A percentile compares a stretch with the other conserved stretches of the same genome.
Evolutionary conservation across 2,329 filamentous ascomycete species (phyloP).

Genomic region (Coniella vitis): DNA sequence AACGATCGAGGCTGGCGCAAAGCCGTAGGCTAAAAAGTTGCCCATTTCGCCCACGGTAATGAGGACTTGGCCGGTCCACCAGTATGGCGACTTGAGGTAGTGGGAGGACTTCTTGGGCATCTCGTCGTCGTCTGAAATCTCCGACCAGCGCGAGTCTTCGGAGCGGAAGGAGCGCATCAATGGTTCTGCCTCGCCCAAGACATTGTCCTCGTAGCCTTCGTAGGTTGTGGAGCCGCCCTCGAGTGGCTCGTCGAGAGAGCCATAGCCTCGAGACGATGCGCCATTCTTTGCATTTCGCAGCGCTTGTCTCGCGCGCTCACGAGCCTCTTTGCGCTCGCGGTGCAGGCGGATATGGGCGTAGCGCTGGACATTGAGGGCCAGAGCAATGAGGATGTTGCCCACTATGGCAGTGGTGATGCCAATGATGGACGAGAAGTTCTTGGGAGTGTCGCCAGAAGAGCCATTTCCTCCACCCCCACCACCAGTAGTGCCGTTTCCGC

Average conservation of each 20-base stretch:
- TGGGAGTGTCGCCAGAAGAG: conserved; percentile 30
- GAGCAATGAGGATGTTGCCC: conserved; percentile 88
- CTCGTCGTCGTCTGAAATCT: conserved; percentile 27
- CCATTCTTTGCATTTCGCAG: conserved; percentile 37
- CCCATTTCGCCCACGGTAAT: conserved; percentile 92
- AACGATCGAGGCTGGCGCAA: conserved; percentile 94
- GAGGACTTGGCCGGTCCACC: conserved; percentile 90
- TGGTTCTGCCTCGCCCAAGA: conserved; percentile 41
- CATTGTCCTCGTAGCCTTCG: conserved; percentile 26
- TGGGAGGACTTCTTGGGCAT: conserved; percentile 46
- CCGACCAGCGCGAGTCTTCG: conserved; percentile 31
- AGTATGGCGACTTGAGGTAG: conserved; percentile 87
- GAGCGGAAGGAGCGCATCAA: conserved; percentile 46
- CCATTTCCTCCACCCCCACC: conserved; percentile 17
- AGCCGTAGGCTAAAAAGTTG: conserved; percentile 96
- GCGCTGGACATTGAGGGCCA: conserved; percentile 92
- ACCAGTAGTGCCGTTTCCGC: conserved; percentile 5
- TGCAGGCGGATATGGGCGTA: conserved; percentile 88
- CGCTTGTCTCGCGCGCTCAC: conserved; percentile 47
- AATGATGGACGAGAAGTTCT: conserved; percentile 86
- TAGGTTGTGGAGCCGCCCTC: conserved; percentile 26
- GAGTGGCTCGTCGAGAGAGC: conserved; percentile 19
- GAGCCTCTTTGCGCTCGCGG: conserved; percentile 56
- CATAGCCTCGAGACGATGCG: conserved; percentile 23
- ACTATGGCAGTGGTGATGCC: conserved; percentile 89